phyloP scores from a whole-genome alignment of 2,329 filamentous ascomycete genomes.

The Hypoxylon sp. region DNA sequence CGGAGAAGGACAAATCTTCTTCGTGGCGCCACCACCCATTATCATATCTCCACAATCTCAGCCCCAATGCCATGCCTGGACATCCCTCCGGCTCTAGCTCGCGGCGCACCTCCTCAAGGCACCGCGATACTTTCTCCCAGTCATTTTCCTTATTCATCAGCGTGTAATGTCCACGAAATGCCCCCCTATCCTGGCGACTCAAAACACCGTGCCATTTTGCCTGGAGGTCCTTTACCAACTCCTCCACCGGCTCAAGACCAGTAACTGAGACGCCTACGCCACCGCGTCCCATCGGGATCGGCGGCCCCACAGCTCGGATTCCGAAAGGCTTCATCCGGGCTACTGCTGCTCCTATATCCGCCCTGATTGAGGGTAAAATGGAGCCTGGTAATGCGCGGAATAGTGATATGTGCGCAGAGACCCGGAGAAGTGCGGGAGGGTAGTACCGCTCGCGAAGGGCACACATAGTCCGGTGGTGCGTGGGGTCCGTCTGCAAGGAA shows the following conservation, averaged over 20 bases:
- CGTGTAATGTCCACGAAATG: conserved; percentile 40
- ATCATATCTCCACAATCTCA: conserved; percentile 41
- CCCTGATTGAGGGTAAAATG: conserved; percentile 8
- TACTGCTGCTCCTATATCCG: conserved; percentile 14
- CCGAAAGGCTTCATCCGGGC: conserved; percentile 10
- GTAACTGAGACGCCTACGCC: conserved; percentile 27
- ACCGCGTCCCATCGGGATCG: conserved; percentile 29
- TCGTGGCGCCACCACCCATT: conserved; percentile 37
- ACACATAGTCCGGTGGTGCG: conserved; percentile 31
- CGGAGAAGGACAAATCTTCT: conserved; percentile 29
- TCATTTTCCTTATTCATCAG: conserved; percentile 40
- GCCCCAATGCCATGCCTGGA: conserved; percentile 24
- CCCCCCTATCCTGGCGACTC: conserved; percentile 34
- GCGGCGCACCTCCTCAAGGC: conserved; percentile 18
- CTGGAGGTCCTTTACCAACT: conserved; percentile 17
- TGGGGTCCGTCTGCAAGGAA: conserved; percentile 29
- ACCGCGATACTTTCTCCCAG: conserved; percentile 18
- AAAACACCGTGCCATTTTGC: conserved; percentile 25
- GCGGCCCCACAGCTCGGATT: conserved; percentile 17
- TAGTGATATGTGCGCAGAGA: conserved; percentile 41
- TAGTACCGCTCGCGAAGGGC: conserved; percentile 33
- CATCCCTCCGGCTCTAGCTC: conserved; percentile 13
- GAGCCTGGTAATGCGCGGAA: conserved; percentile 42
- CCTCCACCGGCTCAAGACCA: conserved; percentile 20
- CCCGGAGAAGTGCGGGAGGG: conserved; percentile 31